Percentiles rank a stretch among this genome's conserved stretches.
Evolutionary conservation across 768 basidiomycete species (phyloP).

Genomic region (Lanmaoa rubissima): DNA sequence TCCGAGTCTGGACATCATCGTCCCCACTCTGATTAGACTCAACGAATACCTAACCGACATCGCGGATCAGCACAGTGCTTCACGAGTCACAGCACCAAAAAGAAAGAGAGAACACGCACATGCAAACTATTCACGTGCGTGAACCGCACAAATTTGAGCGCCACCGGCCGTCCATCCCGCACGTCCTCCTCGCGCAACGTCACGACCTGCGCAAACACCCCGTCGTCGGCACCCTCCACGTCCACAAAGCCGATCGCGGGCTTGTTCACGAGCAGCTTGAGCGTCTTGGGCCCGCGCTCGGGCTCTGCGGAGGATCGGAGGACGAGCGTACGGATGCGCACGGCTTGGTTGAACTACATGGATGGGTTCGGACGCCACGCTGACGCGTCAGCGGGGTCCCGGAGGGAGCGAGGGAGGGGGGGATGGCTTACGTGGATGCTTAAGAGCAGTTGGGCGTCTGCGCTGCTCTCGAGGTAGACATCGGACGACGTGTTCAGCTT

Average conservation of each 20-base stretch:
- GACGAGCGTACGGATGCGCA: constrained; percentile 59
- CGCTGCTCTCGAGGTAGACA: constrained; percentile 61
- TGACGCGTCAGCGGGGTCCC: not conserved
- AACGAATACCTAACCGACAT: constrained; percentile 56
- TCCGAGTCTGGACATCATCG: constrained; percentile 53
- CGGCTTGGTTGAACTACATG: constrained; percentile 64
- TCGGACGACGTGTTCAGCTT: constrained; percentile 41
- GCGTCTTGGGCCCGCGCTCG: constrained; percentile 51
- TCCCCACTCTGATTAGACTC: constrained; percentile 60
- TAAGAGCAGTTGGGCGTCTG: constrained; percentile 69
- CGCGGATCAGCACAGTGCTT: not conserved
- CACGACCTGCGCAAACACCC: constrained; percentile 55
- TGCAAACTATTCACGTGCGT: constrained; percentile 65
- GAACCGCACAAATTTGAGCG: constrained; percentile 65
- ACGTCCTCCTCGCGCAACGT: constrained; percentile 51
- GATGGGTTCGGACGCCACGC: not conserved
- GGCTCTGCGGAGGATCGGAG: constrained; percentile 39
- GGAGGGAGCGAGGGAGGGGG: too few species aligned
- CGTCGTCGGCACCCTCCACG: constrained; percentile 51
- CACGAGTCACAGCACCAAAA: not conserved
- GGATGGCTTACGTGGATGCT: constrained; percentile 55
- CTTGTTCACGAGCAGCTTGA: constrained; percentile 65
- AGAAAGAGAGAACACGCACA: constrained; percentile 32
- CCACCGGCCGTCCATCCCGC: constrained; percentile 41
- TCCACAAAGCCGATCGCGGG: constrained; percentile 64